These are phyloP conservation scores for Ophiostoma novo-ulmi DNA, from an alignment of 2,329 filamentous ascomycete genomes.

Conservation along the genomic window DNA sequence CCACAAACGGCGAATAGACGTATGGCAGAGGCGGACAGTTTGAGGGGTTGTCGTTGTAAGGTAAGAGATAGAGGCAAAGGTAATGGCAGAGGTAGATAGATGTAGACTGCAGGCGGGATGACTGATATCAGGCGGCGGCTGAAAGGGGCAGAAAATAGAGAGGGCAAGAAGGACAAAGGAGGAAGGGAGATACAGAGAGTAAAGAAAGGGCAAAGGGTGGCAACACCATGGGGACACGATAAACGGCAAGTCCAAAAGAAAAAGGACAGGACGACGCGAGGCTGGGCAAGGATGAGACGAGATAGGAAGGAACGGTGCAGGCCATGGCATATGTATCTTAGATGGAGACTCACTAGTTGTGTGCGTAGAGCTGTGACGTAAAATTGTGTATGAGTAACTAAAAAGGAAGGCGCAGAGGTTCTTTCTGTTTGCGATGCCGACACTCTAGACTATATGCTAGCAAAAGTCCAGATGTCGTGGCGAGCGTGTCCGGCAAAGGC, in stretches of 20 bases:
- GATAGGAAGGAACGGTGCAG: not conserved
- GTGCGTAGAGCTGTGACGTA: not conserved
- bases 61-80: not conserved
- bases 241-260: not conserved
- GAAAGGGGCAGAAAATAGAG: not conserved
- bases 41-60: not conserved
- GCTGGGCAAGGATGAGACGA: conserved; percentile 1
- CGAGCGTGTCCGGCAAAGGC: not conserved
- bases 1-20: not conserved
- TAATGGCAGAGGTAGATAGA: not conserved
- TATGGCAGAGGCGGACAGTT: not conserved
- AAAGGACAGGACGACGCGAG: not conserved
- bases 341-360: conserved; percentile 1
- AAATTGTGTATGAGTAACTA: not conserved
- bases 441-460: not conserved
- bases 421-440: not conserved
- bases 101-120: not conserved
- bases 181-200: not conserved
- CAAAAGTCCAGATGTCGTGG: not conserved
- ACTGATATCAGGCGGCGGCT: not conserved
- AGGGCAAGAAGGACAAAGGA: not conserved
- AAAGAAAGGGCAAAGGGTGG: not conserved
- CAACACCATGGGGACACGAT: not conserved
- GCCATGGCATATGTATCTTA: not conserved
- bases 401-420: not conserved